Evolutionary conservation across 257 asterid species (phyloP).

Genomic region (Nicotiana attenuata): DNA sequence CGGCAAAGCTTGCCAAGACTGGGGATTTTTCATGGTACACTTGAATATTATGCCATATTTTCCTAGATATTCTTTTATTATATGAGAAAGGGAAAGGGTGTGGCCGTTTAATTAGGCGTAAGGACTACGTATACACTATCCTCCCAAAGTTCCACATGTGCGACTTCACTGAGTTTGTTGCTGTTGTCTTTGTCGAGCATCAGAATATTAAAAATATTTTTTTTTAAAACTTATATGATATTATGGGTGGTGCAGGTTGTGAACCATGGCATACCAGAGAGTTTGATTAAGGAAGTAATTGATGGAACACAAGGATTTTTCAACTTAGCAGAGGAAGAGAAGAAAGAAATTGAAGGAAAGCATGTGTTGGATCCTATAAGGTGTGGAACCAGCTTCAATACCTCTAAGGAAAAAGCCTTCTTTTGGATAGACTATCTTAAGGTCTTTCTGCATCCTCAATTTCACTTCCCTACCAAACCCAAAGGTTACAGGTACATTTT

Average conservation of each 20-base stretch:
- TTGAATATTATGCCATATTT: not conserved
- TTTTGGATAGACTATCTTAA: conserved; percentile 48
- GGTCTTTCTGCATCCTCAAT: conserved; percentile 34
- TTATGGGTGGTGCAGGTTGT: conserved; percentile 25
- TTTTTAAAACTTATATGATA: not conserved
- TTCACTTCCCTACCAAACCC: conserved; percentile 41
- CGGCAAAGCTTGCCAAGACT: conserved; percentile 40
- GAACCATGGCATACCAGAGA: conserved; percentile 40
- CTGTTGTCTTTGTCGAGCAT: too few species aligned
- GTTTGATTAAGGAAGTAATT: conserved; percentile 11
- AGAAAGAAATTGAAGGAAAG: conserved; percentile 26
- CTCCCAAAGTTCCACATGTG: too few species aligned
- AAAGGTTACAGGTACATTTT: conserved; percentile 14
- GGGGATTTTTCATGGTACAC: conserved; percentile 66
- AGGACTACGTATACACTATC: too few species aligned
- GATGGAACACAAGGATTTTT: conserved; percentile 21
- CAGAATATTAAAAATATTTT: too few species aligned
- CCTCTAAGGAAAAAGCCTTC: conserved; percentile 22
- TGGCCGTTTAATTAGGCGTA: too few species aligned
- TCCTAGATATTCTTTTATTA: too few species aligned
- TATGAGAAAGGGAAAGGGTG: too few species aligned
- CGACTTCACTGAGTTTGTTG: too few species aligned
- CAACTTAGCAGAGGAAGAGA: conserved; percentile 27
- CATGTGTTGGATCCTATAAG: conserved; percentile 31
- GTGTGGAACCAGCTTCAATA: conserved; percentile 15